Evolutionary conservation across 257 asterid species (phyloP).

Genomic region (Rehmannia glutinosa): DNA sequence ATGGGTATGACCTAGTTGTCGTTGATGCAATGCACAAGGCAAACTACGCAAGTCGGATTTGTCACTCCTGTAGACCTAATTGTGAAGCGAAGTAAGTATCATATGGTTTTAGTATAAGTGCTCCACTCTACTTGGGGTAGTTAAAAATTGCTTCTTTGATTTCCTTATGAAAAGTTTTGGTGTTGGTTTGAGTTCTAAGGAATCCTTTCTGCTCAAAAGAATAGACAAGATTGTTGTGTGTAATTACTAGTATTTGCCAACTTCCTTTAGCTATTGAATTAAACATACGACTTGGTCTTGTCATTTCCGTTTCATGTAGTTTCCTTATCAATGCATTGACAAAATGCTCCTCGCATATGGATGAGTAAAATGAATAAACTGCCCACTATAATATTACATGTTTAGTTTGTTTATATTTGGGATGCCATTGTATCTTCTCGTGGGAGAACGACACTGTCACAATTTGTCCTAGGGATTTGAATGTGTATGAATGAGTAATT

Average conservation of each 20-base stretch:
- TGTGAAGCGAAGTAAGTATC: conserved; percentile 97
- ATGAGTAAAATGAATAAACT: background rate
- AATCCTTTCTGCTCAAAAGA: background rate
- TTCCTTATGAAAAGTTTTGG: background rate
- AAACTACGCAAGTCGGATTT: conserved; percentile 96
- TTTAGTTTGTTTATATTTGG: background rate
- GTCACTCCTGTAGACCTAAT: conserved; percentile 97
- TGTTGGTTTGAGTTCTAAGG: background rate
- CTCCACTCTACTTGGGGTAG: background rate
- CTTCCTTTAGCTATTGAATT: background rate
- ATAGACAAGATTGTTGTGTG: background rate
- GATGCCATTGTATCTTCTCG: background rate
- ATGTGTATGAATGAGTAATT: background rate
- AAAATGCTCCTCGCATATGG: background rate
- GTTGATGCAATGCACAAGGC: conserved; percentile 99
- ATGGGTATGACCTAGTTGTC: conserved; percentile 95
- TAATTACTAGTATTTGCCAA: background rate
- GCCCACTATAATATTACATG: background rate
- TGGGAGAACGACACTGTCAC: background rate
- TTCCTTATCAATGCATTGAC: background rate
- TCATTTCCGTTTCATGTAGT: background rate
- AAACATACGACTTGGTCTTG: background rate
- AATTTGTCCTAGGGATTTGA: background rate
- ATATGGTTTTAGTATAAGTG: conserved; percentile 5
- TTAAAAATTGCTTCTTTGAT: background rate